Conservation (phyloP, 352 stramenopile species). For the Phytophthora tubulina region DNA sequence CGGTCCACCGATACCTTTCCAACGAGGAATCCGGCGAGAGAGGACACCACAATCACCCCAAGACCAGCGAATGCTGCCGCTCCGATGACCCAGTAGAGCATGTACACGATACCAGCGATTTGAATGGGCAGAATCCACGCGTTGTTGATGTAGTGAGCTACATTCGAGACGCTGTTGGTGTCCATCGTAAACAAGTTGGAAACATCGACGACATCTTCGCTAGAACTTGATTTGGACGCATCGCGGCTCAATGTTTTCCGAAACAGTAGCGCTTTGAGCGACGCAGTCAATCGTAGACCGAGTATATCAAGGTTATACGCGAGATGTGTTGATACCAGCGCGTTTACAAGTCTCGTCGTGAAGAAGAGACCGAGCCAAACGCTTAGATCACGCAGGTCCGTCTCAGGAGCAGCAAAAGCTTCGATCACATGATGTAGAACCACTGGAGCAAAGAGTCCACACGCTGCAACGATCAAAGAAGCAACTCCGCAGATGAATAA, state of each 20-base stretch:
- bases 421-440: constrained; percentile 57
- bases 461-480: constrained; percentile 23
- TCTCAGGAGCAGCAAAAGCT: constrained; percentile 35
- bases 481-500: constrained; percentile 34
- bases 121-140: constrained; percentile 56
- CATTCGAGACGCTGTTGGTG: constrained; percentile 38
- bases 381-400: constrained; percentile 35
- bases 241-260: constrained; percentile 44
- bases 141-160: constrained; percentile 54
- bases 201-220: constrained; percentile 33
- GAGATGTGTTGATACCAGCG: constrained; percentile 41
- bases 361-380: constrained; percentile 53
- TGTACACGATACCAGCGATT: constrained; percentile 43
- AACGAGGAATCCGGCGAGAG: constrained; percentile 57
- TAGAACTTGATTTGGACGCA: constrained; percentile 3
- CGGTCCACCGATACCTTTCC: constrained; percentile 49
- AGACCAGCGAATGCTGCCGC: constrained; percentile 56
- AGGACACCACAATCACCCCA: constrained; percentile 40
- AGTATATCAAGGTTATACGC: constrained; percentile 39
- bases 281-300: constrained; percentile 34
- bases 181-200: constrained; percentile 57
- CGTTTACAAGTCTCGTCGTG: constrained; percentile 39
- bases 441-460: constrained; percentile 42
- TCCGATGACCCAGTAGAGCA: constrained; percentile 50
- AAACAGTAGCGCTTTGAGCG: constrained; percentile 51